Evolutionary conservation across 768 basidiomycete species (phyloP).

Genomic region (Boletus rufocinnamomeus): DNA sequence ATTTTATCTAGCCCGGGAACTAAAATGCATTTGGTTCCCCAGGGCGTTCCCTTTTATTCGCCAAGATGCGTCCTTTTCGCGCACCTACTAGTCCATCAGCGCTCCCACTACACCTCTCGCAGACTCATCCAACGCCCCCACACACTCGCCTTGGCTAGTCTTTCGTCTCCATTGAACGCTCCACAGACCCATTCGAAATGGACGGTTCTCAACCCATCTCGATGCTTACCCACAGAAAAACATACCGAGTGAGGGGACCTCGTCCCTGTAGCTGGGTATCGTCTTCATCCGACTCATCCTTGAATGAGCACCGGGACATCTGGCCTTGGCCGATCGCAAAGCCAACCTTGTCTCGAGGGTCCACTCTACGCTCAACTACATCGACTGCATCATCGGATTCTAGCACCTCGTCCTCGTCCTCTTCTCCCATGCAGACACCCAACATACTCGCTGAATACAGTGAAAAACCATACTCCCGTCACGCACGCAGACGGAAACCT

Average conservation of each 20-base stretch:
- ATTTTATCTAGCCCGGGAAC: conserved; percentile 6
- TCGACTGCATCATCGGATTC: conserved; percentile 21
- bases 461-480: not conserved
- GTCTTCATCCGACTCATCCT: conserved; percentile 16
- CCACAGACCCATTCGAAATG: conserved; percentile 11
- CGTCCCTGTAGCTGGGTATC: conserved; percentile 33
- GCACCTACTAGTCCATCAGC: conserved; percentile 2
- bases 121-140: not conserved
- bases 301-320: conserved; percentile 14
- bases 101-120: conserved; percentile 4
- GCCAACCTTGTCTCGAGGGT: conserved; percentile 17
- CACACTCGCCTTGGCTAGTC: not conserved
- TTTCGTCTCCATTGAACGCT: conserved; percentile 6
- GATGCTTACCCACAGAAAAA: conserved; percentile 9
- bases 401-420: conserved; percentile 14
- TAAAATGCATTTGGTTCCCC: not conserved
- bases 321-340: conserved; percentile 21
- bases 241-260: conserved; percentile 29
- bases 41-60: conserved; percentile 18
- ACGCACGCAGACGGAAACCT: conserved; percentile 25
- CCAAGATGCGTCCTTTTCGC: conserved; percentile 18
- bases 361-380: conserved; percentile 17
- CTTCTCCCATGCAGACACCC: conserved; percentile 11
- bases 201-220: conserved; percentile 12
- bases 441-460: conserved; percentile 7